Evolutionary conservation across 1,284 basidiomycete species (phyloP), one percentile per base, ranked within the genome.

Genomic region (Ganoderma multipileum): DNA sequence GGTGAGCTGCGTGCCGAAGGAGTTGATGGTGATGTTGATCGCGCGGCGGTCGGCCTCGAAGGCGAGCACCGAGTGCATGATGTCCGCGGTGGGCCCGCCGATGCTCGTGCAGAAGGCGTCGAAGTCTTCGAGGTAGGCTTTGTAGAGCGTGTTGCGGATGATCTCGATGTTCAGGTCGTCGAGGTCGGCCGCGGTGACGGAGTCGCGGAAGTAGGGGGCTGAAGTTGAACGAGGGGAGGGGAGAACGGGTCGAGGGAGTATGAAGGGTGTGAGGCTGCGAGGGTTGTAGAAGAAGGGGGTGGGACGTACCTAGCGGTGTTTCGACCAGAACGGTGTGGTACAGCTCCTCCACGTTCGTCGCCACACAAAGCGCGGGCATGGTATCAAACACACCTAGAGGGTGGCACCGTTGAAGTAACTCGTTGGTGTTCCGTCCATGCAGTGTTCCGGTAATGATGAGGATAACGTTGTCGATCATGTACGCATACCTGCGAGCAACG

Each of bases 401-500:
- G 78, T 99, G 98, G 83, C 98, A 99, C 61, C 98, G 89, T 76
- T 98, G 95, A 50, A 99, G 84, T 11, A 99, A 87, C 79, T 99
- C 98, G 77, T 98, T 96, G 1, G 97, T 99, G 81, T 99, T 97
- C 71, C 98, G 87, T 81, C 98, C 97, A 78, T 99, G 97, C 50
- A 99, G 83, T 1, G 97, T 99, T 44, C 98, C 98, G 23, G 98
- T 98, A 72, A 99, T 99, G 76, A 99, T 88, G 63, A 99, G 87
- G 71, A 99, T 93, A 77, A 99, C 95, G 80, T 99, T 99, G 89
- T 99, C 98, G 77, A 99, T 99, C 98, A 99, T 99, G 84, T 99
- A 99, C 36, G 91, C 95, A 79, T 98, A 98, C 57, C 95, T 96
- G 78, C 58, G 26, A 60, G 36, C 38, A 18, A 26, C n/a, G 0